Percentiles rank a stretch among this genome's conserved stretches.
Conservation (phyloP, 495 filamentous ascomycete genomes). For the Xylaria palmicola region DNA sequence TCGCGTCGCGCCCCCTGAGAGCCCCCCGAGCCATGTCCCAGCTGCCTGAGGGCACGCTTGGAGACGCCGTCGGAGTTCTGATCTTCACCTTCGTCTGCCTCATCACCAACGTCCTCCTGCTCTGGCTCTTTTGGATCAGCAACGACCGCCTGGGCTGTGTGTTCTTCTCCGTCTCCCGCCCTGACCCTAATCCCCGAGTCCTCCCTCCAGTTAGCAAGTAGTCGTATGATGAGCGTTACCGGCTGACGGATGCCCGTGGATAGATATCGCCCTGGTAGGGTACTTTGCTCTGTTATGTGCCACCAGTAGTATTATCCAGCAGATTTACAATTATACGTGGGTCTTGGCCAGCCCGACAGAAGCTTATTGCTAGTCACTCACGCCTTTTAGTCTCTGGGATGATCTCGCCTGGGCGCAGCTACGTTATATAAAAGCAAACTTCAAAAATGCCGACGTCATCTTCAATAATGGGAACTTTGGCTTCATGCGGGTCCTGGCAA, state of each 20-base stretch:
- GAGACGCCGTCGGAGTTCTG: conserved; percentile 11
- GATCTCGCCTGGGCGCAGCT: conserved; percentile 17
- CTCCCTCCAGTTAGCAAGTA: too few relatives aligned
- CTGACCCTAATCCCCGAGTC: too few relatives aligned
- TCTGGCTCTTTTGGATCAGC: conserved; percentile 18
- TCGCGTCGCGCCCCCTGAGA: background rate
- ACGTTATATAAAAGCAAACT: conserved; percentile 18
- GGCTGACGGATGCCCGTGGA: background rate
- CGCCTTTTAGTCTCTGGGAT: conserved; percentile 12
- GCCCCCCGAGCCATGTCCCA: conserved; percentile 8
- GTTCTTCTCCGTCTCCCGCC: background rate
- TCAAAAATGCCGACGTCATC: conserved; percentile 18
- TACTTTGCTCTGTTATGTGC: conserved; percentile 19
- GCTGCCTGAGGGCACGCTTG: conserved; percentile 16
- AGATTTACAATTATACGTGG: conserved; percentile 20
- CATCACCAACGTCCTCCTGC: conserved; percentile 12
- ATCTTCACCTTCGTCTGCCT: conserved; percentile 19
- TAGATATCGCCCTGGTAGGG: conserved; percentile 17
- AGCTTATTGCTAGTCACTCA: background rate
- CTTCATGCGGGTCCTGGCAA: conserved; percentile 15
- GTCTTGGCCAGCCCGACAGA: background rate
- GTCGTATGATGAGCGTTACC: background rate
- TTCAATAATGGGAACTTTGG: conserved; percentile 24
- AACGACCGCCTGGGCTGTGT: conserved; percentile 14
- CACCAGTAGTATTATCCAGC: conserved; percentile 18